phyloP scores from a whole-genome alignment of 2,329 filamentous ascomycete species.

The Paecilomyces formosus region DNA sequence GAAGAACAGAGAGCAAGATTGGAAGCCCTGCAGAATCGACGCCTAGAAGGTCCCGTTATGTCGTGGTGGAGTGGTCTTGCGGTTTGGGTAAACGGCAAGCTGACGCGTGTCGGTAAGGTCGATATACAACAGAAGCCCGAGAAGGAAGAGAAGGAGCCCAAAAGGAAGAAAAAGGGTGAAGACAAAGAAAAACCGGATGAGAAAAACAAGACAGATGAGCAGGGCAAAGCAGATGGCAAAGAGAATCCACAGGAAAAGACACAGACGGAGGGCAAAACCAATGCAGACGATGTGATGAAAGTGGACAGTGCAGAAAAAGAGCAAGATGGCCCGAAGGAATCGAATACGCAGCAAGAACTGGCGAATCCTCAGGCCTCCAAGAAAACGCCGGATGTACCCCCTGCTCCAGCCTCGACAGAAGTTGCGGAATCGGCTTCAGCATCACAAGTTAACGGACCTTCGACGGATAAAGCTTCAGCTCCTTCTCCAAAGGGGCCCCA shows the following conservation, averaged over 20 bases:
- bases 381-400: neutral
- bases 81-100: conserved; percentile 68
- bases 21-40: conserved; percentile 79
- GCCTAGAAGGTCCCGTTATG: conserved; percentile 79
- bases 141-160: conserved; percentile 42
- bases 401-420: conserved; percentile 5
- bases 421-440: neutral
- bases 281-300: neutral
- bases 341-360: neutral
- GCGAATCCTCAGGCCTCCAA: conserved; percentile 4
- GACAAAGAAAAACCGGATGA: conserved; percentile 16
- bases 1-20: conserved; percentile 76
- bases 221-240: conserved; percentile 1
- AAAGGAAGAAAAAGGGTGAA: conserved; percentile 24
- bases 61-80: conserved; percentile 91
- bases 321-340: neutral
- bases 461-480: conserved; percentile 3
- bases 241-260: neutral
- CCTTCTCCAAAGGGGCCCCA: conserved; percentile 1
- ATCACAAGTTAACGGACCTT: conserved; percentile 3
- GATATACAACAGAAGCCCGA: conserved; percentile 36
- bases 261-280: neutral
- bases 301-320: neutral
- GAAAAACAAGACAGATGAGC: conserved; percentile 1
- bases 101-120: conserved; percentile 62